These are phyloP conservation scores for Cornus controversa DNA, from an alignment of 148 eudicot genomes.

Conservation along the genomic window DNA sequence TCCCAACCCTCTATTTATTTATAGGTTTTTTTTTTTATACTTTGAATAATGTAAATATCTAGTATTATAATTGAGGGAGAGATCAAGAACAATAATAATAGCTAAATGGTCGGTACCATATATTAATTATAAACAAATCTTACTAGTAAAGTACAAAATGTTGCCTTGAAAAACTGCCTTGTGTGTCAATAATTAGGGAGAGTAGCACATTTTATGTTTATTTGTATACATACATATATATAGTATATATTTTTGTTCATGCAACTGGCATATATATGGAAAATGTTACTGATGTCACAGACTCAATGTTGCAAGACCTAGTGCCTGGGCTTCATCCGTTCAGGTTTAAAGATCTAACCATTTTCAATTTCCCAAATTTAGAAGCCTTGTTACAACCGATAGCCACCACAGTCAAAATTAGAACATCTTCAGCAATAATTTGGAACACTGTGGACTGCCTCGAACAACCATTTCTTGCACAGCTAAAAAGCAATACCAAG, in stretches of 20 bases:
- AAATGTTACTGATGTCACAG: not conserved
- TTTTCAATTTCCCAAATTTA: not conserved
- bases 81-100: too few relatives aligned
- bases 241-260: not conserved
- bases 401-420: not conserved
- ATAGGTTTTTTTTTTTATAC: too few relatives aligned
- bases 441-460: slow-evolving; percentile 14
- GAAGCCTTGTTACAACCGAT: slow-evolving; percentile 2
- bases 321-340: slow-evolving; percentile 20
- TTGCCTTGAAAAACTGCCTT: not conserved
- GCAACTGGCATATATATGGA: not conserved
- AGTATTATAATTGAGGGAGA: too few relatives aligned
- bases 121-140: too few relatives aligned
- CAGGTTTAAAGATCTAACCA: slow-evolving; percentile 11
- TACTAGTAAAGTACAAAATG: not conserved
- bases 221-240: not conserved
- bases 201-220: too few relatives aligned
- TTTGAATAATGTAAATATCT: too few relatives aligned
- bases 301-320: slow-evolving; percentile 13
- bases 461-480: slow-evolving; percentile 9
- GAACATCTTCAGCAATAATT: slow-evolving; percentile 12
- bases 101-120: too few relatives aligned
- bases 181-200: too few relatives aligned
- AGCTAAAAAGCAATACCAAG: not conserved
- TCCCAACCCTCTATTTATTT: too few relatives aligned